These are phyloP conservation scores for Aspergillus sclerotiicarbonarius DNA, from an alignment of 495 filamentous ascomycete genomes.

Conservation along the genomic window DNA sequence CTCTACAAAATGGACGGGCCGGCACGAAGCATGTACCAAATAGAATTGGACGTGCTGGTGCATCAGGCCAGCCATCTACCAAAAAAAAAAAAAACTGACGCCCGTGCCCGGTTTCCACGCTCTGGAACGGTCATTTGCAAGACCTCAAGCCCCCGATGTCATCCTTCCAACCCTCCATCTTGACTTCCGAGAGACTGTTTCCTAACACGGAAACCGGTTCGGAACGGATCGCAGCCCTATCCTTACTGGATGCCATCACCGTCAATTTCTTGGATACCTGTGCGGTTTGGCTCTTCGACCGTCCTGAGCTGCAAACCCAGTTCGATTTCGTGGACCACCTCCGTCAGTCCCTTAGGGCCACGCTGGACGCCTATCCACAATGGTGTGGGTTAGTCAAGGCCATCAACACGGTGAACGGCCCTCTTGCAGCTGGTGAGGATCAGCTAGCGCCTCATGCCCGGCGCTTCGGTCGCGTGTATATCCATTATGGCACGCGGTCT, in stretches of 20 bases:
- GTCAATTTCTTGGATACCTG: slow-evolving; percentile 21
- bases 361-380: slow-evolving; percentile 33
- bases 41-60: not conserved
- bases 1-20: not conserved
- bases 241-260: slow-evolving; percentile 32
- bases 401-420: slow-evolving; percentile 13
- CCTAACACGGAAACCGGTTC: slow-evolving; percentile 5
- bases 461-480: slow-evolving; percentile 34
- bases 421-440: not conserved
- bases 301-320: slow-evolving; percentile 5
- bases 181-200: slow-evolving; percentile 13
- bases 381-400: slow-evolving; percentile 28
- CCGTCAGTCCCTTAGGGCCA: slow-evolving; percentile 22
- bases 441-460: slow-evolving; percentile 22
- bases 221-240: slow-evolving; percentile 18
- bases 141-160: not conserved
- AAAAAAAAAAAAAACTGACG: too few relatives aligned
- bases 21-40: not conserved
- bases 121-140: not conserved
- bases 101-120: not conserved
- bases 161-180: not conserved
- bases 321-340: slow-evolving; percentile 19
- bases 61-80: not conserved
- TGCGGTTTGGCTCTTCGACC: slow-evolving; percentile 29
- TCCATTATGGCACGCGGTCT: slow-evolving; percentile 27